Evolutionary conservation across 306 rosid species (phyloP).

Genomic region (Quercus bicolor): DNA sequence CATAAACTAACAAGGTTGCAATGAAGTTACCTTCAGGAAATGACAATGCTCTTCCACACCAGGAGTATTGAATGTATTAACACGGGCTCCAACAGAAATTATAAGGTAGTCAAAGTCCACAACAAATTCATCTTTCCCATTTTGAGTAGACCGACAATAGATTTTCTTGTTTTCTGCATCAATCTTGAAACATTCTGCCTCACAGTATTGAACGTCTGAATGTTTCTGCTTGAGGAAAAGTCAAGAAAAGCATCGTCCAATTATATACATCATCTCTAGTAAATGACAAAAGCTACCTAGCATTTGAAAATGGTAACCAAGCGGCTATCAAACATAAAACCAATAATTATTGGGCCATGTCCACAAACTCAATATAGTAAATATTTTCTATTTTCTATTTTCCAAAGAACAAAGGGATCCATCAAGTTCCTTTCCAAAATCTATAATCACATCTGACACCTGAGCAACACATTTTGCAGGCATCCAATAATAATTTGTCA

Average conservation of each 20-base stretch:
- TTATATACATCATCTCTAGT: not conserved
- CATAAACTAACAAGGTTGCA: not conserved
- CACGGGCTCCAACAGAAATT: slow-evolving; percentile 78
- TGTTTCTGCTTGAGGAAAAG: slow-evolving; percentile 54
- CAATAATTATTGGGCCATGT: not conserved
- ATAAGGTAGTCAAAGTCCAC: slow-evolving; percentile 83
- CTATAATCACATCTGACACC: not conserved
- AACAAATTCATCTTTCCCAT: slow-evolving; percentile 62
- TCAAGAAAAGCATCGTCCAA: not conserved
- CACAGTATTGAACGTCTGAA: slow-evolving; percentile 52
- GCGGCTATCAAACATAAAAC: not conserved
- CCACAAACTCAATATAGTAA: not conserved
- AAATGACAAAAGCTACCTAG: not conserved
- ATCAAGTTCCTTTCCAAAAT: not conserved
- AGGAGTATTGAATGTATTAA: slow-evolving; percentile 95
- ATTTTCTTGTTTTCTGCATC: slow-evolving; percentile 83
- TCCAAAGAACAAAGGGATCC: not conserved
- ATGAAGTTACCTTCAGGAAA: slow-evolving; percentile 69
- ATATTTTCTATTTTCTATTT: not conserved
- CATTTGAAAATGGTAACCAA: not conserved
- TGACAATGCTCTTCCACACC: slow-evolving; percentile 93
- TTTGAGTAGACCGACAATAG: slow-evolving; percentile 59
- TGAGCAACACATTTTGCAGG: not conserved
- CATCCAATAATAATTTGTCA: not conserved
- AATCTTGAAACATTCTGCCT: slow-evolving; percentile 86